Conservation (phyloP, 148 eudicot species). For the Polygonum maritimum region DNA sequence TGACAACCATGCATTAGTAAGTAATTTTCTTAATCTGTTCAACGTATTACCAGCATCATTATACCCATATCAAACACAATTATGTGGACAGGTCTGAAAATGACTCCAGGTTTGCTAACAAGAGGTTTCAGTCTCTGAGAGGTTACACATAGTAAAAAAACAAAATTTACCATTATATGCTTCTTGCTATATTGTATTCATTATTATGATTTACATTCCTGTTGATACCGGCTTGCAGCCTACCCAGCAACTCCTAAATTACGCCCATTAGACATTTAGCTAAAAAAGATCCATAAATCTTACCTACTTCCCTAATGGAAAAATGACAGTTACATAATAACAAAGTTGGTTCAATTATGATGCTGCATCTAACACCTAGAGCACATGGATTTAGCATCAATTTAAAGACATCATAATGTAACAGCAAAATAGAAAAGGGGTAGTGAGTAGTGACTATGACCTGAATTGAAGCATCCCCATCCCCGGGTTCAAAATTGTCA, state of each 20-base stretch:
- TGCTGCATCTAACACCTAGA: background rate
- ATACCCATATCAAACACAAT: background rate
- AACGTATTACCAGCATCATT: background rate
- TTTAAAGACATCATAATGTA: background rate
- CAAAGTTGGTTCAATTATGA: background rate
- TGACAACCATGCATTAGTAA: background rate
- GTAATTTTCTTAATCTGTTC: background rate
- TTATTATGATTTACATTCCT: background rate
- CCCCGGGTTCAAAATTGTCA: conserved; percentile 3
- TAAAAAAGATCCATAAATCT: background rate
- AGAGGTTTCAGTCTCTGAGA: background rate
- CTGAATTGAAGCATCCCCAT: background rate
- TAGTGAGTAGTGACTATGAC: background rate
- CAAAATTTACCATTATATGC: background rate
- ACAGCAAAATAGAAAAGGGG: background rate
- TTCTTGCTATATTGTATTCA: background rate
- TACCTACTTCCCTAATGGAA: background rate
- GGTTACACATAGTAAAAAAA: background rate
- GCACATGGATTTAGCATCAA: background rate
- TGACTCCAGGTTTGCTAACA: background rate
- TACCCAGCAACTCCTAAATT: background rate
- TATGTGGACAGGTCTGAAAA: background rate
- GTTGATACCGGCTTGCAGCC: background rate
- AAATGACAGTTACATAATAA: background rate
- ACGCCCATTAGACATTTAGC: background rate